Evolutionary conservation across 1,284 basidiomycete genomes (phyloP), one percentile per base, ranked within the genome.

Genomic region (Sporisorium graminicola): DNA sequence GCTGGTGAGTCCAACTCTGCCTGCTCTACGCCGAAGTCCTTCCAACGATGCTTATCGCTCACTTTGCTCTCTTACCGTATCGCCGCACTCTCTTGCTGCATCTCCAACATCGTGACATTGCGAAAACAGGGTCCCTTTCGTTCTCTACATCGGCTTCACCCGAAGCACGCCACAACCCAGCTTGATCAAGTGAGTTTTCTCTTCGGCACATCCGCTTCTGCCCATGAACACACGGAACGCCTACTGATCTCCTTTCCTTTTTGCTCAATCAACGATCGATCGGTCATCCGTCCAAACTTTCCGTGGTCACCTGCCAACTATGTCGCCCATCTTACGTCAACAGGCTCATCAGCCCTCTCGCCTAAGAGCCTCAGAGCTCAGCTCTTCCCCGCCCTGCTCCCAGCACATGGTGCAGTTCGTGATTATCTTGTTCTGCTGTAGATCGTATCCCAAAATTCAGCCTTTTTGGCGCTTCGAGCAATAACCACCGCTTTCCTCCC

Each of bases 91-190:
- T 6, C n/a, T 37, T 29, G 20, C 24, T 47, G 12, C 29, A 18
- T 33, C 31, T 26, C 29, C 20, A 22, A 13, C 5, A 47, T n/a
- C 52, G 52, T 51, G 42, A 31, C 24, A 5, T 51, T 31, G 8
- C 29, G 10, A 31, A 5, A 16, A 47, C 60, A 82, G 82, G 82
- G 81, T 84, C 16, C 83, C 83, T 35, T 84, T 84, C 57, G 81
- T 84, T 33, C 79, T 84, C 44, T 84, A 82, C 64, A 75, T 84
- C 58, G 83, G 83, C 27, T 84, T 80, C 76, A 81, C 81, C 58
- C 74, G 77, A 57, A 82, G 80, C 71, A 75, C 77, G 46, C 78
- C 79, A 22, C 82, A 77, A 60, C 83, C 83, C 20, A 84, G 80
- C 73, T 60, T 84, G 66, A 79, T 84, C 78, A 81, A 81, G 82